phyloP scores from a whole-genome alignment of 441 rosid species.

The Euphorbia schlechtendalii region DNA sequence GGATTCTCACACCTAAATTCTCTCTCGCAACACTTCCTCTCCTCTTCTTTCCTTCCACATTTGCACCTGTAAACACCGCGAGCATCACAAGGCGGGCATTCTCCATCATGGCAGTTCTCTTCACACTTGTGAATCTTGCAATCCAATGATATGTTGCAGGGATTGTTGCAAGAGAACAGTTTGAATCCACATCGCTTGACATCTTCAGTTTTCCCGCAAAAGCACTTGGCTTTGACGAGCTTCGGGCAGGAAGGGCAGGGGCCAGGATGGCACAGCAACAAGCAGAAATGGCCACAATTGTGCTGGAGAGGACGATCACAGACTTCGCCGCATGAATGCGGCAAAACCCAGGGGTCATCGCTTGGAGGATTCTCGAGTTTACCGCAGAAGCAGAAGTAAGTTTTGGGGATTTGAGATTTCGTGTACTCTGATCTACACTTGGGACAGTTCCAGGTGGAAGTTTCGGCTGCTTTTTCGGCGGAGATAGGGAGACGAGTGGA shows the following conservation, averaged over 20 bases:
- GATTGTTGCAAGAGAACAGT: constrained; percentile 48
- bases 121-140: constrained; percentile 54
- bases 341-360: constrained; percentile 79
- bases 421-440: constrained; percentile 66
- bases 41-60: constrained; percentile 56
- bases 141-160: constrained; percentile 41
- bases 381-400: constrained; percentile 73
- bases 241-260: constrained; percentile 88
- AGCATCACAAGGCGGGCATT: constrained; percentile 66
- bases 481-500: constrained; percentile 56
- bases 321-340: constrained; percentile 90
- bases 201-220: constrained; percentile 55
- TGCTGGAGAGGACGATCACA: constrained; percentile 54
- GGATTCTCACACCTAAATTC: constrained; percentile 63
- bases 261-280: constrained; percentile 85
- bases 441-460: constrained; percentile 76
- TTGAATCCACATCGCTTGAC: constrained; percentile 72
- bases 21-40: constrained; percentile 66
- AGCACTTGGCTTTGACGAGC: constrained; percentile 50
- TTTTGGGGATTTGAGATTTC: constrained; percentile 49
- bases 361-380: constrained; percentile 54
- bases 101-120: constrained; percentile 62
- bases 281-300: constrained; percentile 69
- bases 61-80: constrained; percentile 46
- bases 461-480: constrained; percentile 35